phyloP scores from a whole-genome alignment of 2,329 filamentous ascomycete genomes.

The Stenocarpella maydis region DNA sequence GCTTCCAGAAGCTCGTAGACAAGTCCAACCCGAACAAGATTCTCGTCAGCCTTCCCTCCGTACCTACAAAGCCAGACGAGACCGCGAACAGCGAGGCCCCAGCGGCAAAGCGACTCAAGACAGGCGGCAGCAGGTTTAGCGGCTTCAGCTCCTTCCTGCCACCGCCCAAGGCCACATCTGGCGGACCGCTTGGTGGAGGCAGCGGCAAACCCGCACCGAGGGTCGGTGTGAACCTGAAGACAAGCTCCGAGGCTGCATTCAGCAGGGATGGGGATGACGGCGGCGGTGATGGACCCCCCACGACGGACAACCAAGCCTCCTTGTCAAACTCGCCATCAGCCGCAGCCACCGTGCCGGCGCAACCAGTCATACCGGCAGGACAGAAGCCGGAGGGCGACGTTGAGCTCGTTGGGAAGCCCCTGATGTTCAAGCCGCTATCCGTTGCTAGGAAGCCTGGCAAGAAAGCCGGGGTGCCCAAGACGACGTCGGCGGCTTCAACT shows the following conservation, averaged over 20 bases:
- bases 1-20: constrained; percentile 83
- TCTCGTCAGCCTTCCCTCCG: constrained; percentile 76
- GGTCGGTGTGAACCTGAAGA: constrained; percentile 78
- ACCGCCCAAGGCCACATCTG: constrained; percentile 72
- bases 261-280: constrained; percentile 57
- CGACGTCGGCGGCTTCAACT: constrained; percentile 32
- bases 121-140: constrained; percentile 70
- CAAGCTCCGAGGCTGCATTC: constrained; percentile 84
- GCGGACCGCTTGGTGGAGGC: constrained; percentile 41
- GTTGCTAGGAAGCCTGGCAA: constrained; percentile 79
- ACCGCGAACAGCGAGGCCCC: constrained; percentile 58
- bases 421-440: constrained; percentile 90
- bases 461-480: constrained; percentile 54
- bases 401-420: constrained; percentile 77
- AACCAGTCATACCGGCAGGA: constrained; percentile 61
- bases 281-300: constrained; percentile 38
- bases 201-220: constrained; percentile 48
- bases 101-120: constrained; percentile 75
- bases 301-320: constrained; percentile 32
- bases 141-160: constrained; percentile 90
- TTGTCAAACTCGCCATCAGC: constrained; percentile 51
- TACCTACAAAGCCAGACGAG: constrained; percentile 49
- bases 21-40: constrained; percentile 85
- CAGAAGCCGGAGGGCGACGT: constrained; percentile 69
- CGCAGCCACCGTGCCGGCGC: constrained; percentile 43